Evolutionary conservation across 139 green algal species (phyloP), one percentile per base, ranked within the genome.

Genomic region (Tetradesmus lagerheimii): DNA sequence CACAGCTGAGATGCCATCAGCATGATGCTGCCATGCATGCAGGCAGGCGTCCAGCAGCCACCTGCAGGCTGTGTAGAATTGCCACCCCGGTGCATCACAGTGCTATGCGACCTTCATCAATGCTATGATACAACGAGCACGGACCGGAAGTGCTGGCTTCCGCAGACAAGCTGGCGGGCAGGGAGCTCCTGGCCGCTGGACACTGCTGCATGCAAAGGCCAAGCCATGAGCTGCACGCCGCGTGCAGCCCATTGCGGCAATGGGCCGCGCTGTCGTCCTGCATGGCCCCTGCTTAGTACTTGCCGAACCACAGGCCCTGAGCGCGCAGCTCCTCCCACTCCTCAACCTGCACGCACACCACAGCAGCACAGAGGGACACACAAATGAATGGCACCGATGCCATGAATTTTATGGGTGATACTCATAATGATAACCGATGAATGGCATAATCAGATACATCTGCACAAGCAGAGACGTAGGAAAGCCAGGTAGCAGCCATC

Each of bases 271-370:
- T 62, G 20, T n/a, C 37, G 12, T 35, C 2, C 77, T 27, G 8
- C 25, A 53, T 31, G 35, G 37, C n/a, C 16, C 31, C n/a, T 9
- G 76, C 76, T 93, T 47, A 95, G 86, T 93, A 95, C 91, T 94
- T 94, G 90, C 93, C 93, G 31, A 80, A 93, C 93, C 93, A 95
- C 76, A 94, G 87, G 74, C 93, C 93, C 91, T 95, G 92, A 20
- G 93, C 87, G 4, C 93, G 92, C 62, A 95, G 89, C 88, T 94
- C 91, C 62, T 91, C 57, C 93, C 93, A 95, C 78, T 91, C 86
- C 89, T 95, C 93, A 67, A 95, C 27, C 93, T 95, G 90, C 83
- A 71, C 57, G 57, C 41, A 41, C 27, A 29, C 9, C 1, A 25
- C 38, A 31, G 82, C 53, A 79, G 53, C 41, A 79, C 47, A 37